phyloP scores from a whole-genome alignment of 768 basidiomycete species.

The Kwoniella pini region DNA sequence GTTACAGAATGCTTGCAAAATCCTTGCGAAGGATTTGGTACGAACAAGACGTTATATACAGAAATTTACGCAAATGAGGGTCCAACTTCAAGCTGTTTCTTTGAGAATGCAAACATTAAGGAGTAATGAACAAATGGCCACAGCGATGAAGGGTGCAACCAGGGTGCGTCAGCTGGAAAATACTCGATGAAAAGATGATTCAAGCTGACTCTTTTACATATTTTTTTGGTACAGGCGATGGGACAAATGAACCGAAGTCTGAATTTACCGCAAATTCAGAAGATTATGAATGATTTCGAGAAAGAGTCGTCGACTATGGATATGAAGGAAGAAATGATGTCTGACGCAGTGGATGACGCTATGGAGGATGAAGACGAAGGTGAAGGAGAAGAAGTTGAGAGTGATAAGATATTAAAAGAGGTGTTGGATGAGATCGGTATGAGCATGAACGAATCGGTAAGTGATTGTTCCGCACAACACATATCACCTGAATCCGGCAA shows the following conservation, averaged over 20 bases:
- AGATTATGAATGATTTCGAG: constrained; percentile 98
- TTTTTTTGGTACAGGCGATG: constrained; percentile 82
- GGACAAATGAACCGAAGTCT: constrained; percentile 94
- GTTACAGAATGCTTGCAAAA: constrained; percentile 92
- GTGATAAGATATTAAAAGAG: constrained; percentile 91
- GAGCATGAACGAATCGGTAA: constrained; percentile 72
- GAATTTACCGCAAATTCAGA: constrained; percentile 87
- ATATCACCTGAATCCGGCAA: no score
- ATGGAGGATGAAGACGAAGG: constrained; percentile 77
- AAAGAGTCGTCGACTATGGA: constrained; percentile 98
- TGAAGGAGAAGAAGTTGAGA: constrained; percentile 94
- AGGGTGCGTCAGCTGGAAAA: constrained; percentile 62
- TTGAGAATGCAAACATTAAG: constrained; percentile 93
- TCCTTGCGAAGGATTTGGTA: constrained; percentile 98
- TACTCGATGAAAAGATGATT: not conserved
- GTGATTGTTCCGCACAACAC: constrained; percentile 13
- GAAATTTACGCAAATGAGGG: constrained; percentile 99
- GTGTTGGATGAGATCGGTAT: constrained; percentile 98
- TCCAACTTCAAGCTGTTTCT: constrained; percentile 93
- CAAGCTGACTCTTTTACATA: no score
- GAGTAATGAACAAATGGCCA: constrained; percentile 98
- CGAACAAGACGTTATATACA: constrained; percentile 92
- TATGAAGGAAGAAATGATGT: constrained; percentile 99
- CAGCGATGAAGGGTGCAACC: constrained; percentile 97
- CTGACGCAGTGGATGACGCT: constrained; percentile 93